Evolutionary conservation across 2,329 filamentous ascomycete species (phyloP).

Genomic region (Phyllosticta citrichinensis): DNA sequence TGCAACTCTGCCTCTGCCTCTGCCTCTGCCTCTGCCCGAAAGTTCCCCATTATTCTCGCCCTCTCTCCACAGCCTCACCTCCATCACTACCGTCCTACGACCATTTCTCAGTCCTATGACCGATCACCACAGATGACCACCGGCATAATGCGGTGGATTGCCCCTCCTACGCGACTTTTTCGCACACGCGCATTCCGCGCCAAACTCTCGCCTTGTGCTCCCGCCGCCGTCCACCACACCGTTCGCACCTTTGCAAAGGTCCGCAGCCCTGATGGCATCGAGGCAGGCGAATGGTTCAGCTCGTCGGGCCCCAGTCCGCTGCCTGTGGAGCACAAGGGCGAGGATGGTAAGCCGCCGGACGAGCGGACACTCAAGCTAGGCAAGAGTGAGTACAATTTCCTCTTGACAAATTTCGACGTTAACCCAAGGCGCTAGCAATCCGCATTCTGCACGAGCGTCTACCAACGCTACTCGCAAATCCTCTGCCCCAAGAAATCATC

Average conservation of each 20-base stretch:
- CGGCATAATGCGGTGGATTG: constrained; percentile 37
- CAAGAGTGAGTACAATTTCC: constrained; percentile 39
- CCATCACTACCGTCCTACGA: neutral
- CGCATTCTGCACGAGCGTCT: constrained; percentile 52
- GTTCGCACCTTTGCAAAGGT: constrained; percentile 21
- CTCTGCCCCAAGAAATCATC: constrained; percentile 52
- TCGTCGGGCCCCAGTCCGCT: constrained; percentile 25
- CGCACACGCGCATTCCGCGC: constrained; percentile 6
- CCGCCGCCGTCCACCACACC: neutral
- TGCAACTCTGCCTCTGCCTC: neutral
- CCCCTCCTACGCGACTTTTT: constrained; percentile 24
- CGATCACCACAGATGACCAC: constrained; percentile 27
- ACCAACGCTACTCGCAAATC: constrained; percentile 50
- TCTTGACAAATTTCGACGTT: neutral
- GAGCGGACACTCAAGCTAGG: constrained; percentile 53
- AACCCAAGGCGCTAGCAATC: constrained; percentile 37
- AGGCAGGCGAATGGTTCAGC: constrained; percentile 35
- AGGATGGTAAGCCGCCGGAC: constrained; percentile 42
- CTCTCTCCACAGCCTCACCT: constrained; percentile 1
- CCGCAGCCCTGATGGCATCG: constrained; percentile 21
- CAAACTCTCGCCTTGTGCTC: constrained; percentile 14
- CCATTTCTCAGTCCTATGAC: neutral
- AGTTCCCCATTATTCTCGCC: neutral
- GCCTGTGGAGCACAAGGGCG: constrained; percentile 17
- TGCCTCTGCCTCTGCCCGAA: neutral